Evolutionary conservation across 805 yeast genomes (phyloP).

Genomic region (Myxozyma monticola): DNA sequence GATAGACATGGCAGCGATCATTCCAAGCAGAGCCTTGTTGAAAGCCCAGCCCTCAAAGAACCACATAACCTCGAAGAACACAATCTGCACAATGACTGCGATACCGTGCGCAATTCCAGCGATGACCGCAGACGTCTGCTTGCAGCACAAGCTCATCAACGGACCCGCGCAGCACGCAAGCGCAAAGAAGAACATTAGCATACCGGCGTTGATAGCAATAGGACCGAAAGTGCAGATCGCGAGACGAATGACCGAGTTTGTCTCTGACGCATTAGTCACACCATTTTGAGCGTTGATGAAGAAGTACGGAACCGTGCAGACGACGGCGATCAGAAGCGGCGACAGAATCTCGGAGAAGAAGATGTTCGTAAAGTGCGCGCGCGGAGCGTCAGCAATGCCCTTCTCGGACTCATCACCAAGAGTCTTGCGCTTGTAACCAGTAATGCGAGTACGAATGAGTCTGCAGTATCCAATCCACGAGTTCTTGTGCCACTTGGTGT

Average conservation of each 20-base stretch:
- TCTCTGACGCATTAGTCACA: constrained; percentile 48
- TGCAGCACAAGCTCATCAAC: constrained; percentile 88
- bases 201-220: constrained; percentile 86
- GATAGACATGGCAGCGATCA: constrained; percentile 76
- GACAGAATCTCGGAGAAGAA: constrained; percentile 77
- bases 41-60: constrained; percentile 91
- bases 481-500: constrained; percentile 59
- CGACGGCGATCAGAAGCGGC: constrained; percentile 68
- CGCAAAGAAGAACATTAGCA: constrained; percentile 69
- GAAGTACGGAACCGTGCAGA: constrained; percentile 68
- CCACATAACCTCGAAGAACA: constrained; percentile 95
- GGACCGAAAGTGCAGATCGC: constrained; percentile 74
- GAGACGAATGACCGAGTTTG: constrained; percentile 64
- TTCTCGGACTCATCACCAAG: constrained; percentile 68
- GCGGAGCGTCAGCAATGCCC: constrained; percentile 62
- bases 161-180: constrained; percentile 98
- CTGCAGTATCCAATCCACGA: constrained; percentile 83
- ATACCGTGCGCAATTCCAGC: constrained; percentile 97
- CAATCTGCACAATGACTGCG: constrained; percentile 82
- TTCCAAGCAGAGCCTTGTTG: constrained; percentile 81
- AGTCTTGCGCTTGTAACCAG: constrained; percentile 82
- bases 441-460: constrained; percentile 77
- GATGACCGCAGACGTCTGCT: constrained; percentile 91
- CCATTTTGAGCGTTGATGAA: constrained; percentile 89
- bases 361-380: constrained; percentile 76